Base-by-base conservation (phyloP, 2,329 filamentous ascomycete species). In the Dactylellina drechsleri region DNA sequence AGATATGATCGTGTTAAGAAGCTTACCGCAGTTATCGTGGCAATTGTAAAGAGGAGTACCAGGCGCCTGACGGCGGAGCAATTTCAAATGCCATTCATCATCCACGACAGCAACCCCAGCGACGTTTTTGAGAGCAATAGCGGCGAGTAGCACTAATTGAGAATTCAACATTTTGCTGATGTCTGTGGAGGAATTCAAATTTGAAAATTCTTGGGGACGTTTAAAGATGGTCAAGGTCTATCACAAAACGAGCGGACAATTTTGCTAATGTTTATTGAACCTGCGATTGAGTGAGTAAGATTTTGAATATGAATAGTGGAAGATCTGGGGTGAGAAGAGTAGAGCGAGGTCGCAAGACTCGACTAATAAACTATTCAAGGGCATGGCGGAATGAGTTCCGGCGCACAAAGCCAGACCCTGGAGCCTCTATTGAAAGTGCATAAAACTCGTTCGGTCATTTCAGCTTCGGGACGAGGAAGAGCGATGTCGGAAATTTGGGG, bases 21-120 rank as follows among this genome's bases (percentile, higher is more conserved):
- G 80, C 83, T 72, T 80, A 85, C 85, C 85, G 80, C 85, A 86
- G 79, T 83, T 83, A 77, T 83, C 82, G 77, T 86, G 85, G 80
- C 85, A 87, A 49, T 85, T 80, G 78, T 83, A 85, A 5, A 80
- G 76, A 4, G 84, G 81, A 4, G 82, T 82, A 4, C 84, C 84
- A 12, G 83, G 83, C 16, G 82, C 82, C 77, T 85, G 84, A n/a
- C 84, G 83, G 77, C 81, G 82, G 61, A 82, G 68, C n/a, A 85
- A 77, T 53, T 71, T 76, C 26, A 66, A 31, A 47, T 70, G 72
- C 72, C 72, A 76, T 56, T 70, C 65, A 31, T 76, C 72, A 31
- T 75, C 53, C 50, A 68, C 45, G 28, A 76, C 61, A 47, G 72
- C 72, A 41, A 62, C 49, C 31, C 59, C 66, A 49, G 54, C 47